phyloP scores from a whole-genome alignment of 345 rosid species.

The Jatropha curcas region DNA sequence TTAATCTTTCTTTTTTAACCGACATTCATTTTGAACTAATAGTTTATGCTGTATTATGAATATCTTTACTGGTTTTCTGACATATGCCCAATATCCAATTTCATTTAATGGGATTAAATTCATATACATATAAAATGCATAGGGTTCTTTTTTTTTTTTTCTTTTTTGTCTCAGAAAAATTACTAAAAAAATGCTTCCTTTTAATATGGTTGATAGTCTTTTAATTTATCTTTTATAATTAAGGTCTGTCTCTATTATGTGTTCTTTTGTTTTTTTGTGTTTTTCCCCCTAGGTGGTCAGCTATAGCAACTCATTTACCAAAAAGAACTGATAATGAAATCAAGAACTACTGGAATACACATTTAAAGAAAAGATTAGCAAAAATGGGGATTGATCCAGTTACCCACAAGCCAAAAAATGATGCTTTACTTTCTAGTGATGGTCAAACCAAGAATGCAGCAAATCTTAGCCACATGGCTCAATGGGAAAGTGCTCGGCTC shows the following conservation, averaged over 20 bases:
- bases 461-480: constrained; percentile 44
- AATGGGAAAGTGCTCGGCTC: constrained; percentile 46
- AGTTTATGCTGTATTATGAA: not conserved
- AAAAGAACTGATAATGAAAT: constrained; percentile 35
- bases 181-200: too few species aligned
- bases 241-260: constrained; percentile 17
- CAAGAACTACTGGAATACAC: constrained; percentile 37
- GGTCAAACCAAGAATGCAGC: constrained; percentile 32
- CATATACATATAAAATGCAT: not conserved
- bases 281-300: constrained; percentile 34
- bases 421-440: constrained; percentile 20
- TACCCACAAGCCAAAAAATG: constrained; percentile 32
- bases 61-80: constrained; percentile 5
- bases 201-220: not conserved
- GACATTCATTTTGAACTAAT: not conserved
- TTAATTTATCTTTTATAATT: constrained; percentile 3
- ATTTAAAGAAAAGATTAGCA: constrained; percentile 31
- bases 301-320: constrained; percentile 32
- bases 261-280: constrained; percentile 7
- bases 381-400: constrained; percentile 40
- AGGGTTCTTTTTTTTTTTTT: too few species aligned
- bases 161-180: not conserved
- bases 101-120: constrained; percentile 11
- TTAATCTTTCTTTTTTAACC: not conserved
- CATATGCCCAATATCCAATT: not conserved